These are phyloP conservation scores for Metschnikowia cerradonensis DNA, from an alignment of 805 yeast genomes.

Conservation along the genomic window DNA sequence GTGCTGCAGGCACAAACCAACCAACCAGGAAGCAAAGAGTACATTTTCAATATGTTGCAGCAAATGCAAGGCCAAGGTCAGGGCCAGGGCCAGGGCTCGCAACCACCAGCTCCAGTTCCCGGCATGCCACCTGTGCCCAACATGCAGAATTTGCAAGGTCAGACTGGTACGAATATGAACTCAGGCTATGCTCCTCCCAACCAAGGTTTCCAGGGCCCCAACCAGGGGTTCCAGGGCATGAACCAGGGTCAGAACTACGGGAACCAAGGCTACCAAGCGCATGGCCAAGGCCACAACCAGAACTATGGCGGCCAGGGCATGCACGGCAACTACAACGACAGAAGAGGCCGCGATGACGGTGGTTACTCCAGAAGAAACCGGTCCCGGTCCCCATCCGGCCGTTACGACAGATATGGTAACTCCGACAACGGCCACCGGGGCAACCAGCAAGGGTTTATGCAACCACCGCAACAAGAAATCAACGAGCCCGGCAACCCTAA, in stretches of 20 bases:
- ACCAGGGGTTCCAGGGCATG: background rate
- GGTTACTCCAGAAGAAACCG: constrained; percentile 48
- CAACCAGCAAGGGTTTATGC: constrained; percentile 15
- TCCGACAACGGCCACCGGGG: constrained; percentile 3
- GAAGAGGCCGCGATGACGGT: constrained; percentile 31
- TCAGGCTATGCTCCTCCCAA: too few relatives aligned
- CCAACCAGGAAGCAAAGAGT: constrained; percentile 27
- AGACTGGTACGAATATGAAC: background rate
- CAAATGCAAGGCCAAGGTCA: constrained; percentile 39
- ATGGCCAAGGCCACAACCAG: background rate
- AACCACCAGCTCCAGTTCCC: background rate
- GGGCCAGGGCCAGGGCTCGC: constrained; percentile 12
- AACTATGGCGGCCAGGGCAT: background rate
- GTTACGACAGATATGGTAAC: constrained; percentile 14
- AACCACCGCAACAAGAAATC: constrained; percentile 38
- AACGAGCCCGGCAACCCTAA: constrained; percentile 72
- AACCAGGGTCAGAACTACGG: constrained; percentile 16
- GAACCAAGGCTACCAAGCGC: background rate
- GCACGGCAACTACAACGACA: constrained; percentile 12
- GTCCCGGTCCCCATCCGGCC: constrained; percentile 49
- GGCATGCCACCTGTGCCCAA: constrained; percentile 14
- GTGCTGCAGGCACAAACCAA: constrained; percentile 10
- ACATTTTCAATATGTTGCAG: constrained; percentile 50
- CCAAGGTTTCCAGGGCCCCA: background rate
- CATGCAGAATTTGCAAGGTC: constrained; percentile 9